Evolutionary conservation across 306 rosid genomes (phyloP), one percentile per base, ranked within the genome.

Genomic region (Lablab purpureus): DNA sequence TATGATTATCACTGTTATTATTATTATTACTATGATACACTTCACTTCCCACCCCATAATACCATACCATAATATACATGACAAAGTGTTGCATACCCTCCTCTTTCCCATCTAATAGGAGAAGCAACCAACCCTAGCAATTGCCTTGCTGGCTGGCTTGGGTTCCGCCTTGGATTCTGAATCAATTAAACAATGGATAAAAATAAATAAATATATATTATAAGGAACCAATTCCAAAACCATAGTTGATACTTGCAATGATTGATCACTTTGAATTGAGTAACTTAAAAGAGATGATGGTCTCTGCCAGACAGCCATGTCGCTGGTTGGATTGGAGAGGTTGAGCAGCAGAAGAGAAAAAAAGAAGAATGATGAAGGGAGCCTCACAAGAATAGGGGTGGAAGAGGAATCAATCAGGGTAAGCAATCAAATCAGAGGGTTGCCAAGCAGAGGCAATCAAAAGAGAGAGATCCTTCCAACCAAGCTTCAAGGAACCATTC

Each of bases 401-500:
- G 21, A 21, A 10, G 1, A 3, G 15, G 23, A 21, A 3, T 54
- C 32, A 67, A 75, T 75, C 77, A 9, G 18, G 3, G 4, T 51
- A 81, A 69, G 82, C 27, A 46, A 78, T 74, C 74, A 69, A 79
- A 86, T 90, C 92, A 0, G 81, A 87, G 73, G 99, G 97, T 67
- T 91, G 98, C 99, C 99, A 95, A 6, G 98, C 98, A 0, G 99
- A 95, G n/a, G 98, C 99, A 0, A 97, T 93, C 74, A 95, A 87
- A 73, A 95, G 66, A 3, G 98, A 93, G 0, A 95, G 82, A 69
- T 95, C 99, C 91, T 95, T 95, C 99, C 99, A 95, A 0, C 99
- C 99, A 69, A 95, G 85, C 73, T 90, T 95, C 25, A 95, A 66
- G 21, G 93, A 85, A 56, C 99, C 99, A 64, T 82, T 91, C 41